Percentiles rank a stretch among this genome's conserved stretches.
Conservation (phyloP, 139 green algal species). For the Chlorella sp. region DNA sequence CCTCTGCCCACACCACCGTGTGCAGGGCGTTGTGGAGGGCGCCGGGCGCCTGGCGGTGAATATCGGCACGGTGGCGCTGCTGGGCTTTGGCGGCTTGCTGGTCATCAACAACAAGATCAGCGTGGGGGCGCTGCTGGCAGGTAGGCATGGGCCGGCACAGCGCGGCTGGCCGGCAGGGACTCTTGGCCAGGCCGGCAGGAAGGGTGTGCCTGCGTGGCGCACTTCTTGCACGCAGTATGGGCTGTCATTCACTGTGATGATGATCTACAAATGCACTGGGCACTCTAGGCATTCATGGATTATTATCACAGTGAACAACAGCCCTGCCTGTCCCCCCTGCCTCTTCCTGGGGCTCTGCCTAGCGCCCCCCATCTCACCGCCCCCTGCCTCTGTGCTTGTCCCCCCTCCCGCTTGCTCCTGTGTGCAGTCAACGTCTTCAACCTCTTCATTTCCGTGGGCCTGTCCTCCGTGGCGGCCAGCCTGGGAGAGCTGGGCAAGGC, state of each 20-base stretch:
- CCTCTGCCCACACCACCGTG: background rate
- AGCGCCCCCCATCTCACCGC: background rate
- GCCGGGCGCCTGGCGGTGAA: constrained; percentile 44
- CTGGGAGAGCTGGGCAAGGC: constrained; percentile 50
- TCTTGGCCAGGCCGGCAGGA: background rate
- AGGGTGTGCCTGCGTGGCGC: too few species aligned
- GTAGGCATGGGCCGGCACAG: background rate
- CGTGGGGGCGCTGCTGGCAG: constrained; percentile 37
- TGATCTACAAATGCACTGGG: too few species aligned
- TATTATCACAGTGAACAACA: background rate
- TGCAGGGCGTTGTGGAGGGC: constrained; percentile 49
- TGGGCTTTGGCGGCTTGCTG: constrained; percentile 43
- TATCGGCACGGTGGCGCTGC: constrained; percentile 40
- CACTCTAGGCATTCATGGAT: too few species aligned
- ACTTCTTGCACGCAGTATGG: too few species aligned
- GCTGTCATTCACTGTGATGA: too few species aligned
- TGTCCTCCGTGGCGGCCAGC: constrained; percentile 32
- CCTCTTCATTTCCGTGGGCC: constrained; percentile 45
- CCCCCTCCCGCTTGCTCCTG: too few species aligned
- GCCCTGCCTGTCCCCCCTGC: background rate
- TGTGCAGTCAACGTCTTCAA: constrained; percentile 42
- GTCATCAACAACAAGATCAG: constrained; percentile 28
- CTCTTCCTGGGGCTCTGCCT: background rate
- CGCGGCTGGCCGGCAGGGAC: background rate
- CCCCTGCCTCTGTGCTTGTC: background rate